Percentiles rank a stretch among this genome's conserved stretches.
Evolutionary conservation across 148 eudicot genomes (phyloP).

Genomic region (Rheum nobile): DNA sequence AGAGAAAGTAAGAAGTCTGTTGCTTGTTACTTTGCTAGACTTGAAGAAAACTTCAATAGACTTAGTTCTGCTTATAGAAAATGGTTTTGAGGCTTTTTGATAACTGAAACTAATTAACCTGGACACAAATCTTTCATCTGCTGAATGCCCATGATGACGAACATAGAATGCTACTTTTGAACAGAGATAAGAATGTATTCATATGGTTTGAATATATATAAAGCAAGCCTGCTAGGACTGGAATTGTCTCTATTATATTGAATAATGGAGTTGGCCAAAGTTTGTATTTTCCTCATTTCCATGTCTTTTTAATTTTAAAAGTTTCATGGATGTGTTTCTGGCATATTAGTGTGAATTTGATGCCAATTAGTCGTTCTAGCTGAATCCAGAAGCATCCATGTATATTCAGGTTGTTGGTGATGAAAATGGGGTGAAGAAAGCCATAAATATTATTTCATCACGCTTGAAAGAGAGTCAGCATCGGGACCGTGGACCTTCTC

Average conservation of each 20-base stretch:
- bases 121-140: neutral
- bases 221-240: neutral
- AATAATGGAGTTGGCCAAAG: neutral
- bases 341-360: neutral
- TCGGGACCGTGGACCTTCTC: slow-evolving; percentile 75
- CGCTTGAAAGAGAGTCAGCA: slow-evolving; percentile 98
- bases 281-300: neutral
- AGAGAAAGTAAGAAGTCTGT: neutral
- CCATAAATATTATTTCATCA: slow-evolving; percentile 63
- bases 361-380: neutral
- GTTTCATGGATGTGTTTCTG: neutral
- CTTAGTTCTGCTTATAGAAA: neutral
- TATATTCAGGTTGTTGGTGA: slow-evolving; percentile 72
- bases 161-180: neutral
- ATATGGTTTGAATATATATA: neutral
- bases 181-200: neutral
- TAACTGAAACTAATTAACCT: neutral
- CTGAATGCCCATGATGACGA: neutral
- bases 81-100: neutral
- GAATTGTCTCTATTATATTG: neutral
- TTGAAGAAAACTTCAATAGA: neutral
- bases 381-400: neutral
- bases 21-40: neutral
- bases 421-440: slow-evolving; percentile 64
- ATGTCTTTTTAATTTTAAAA: neutral